A percentile compares a stretch with the other conserved stretches of the same genome.
Conservation (phyloP, 1,284 basidiomycete species). For the Moesziomyces sp. region DNA sequence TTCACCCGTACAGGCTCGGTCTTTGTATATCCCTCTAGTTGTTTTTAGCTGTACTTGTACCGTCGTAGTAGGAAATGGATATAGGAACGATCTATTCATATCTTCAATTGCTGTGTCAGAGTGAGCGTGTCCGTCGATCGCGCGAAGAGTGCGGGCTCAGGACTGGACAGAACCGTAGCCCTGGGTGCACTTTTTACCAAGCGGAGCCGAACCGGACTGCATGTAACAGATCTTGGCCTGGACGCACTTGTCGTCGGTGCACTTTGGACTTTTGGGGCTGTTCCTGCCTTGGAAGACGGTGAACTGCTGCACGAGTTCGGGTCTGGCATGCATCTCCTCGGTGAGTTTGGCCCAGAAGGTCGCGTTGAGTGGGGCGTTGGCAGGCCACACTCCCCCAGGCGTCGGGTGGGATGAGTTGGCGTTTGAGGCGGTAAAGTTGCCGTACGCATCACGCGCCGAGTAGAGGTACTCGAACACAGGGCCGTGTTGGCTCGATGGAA, state of each 20-base stretch:
- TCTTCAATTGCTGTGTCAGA: background rate
- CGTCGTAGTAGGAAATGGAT: background rate
- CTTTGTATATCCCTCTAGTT: background rate
- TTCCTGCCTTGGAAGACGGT: slow-evolving; percentile 79
- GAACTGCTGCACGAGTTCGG: slow-evolving; percentile 76
- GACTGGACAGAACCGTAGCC: slow-evolving; percentile 78
- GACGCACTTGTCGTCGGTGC: slow-evolving; percentile 74
- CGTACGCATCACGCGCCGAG: slow-evolving; percentile 76
- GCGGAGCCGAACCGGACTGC: slow-evolving; percentile 75
- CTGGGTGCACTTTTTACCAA: slow-evolving; percentile 73
- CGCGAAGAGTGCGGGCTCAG: background rate
- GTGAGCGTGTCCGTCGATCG: background rate
- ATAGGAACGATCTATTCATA: background rate
- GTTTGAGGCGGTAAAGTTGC: slow-evolving; percentile 70
- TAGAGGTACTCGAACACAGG: slow-evolving; percentile 79
- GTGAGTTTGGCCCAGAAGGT: slow-evolving; percentile 86
- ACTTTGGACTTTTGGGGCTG: slow-evolving; percentile 72
- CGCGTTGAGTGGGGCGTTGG: slow-evolving; percentile 78
- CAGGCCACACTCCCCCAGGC: slow-evolving; percentile 71
- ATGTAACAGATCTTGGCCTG: slow-evolving; percentile 82
- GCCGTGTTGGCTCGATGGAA: slow-evolving; percentile 74
- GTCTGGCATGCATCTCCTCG: slow-evolving; percentile 76
- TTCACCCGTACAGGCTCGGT: background rate
- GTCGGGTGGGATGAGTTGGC: slow-evolving; percentile 16
- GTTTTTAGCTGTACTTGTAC: background rate